Conservation (phyloP, 768 basidiomycete genomes). For the Solioccasus polychromus region DNA sequence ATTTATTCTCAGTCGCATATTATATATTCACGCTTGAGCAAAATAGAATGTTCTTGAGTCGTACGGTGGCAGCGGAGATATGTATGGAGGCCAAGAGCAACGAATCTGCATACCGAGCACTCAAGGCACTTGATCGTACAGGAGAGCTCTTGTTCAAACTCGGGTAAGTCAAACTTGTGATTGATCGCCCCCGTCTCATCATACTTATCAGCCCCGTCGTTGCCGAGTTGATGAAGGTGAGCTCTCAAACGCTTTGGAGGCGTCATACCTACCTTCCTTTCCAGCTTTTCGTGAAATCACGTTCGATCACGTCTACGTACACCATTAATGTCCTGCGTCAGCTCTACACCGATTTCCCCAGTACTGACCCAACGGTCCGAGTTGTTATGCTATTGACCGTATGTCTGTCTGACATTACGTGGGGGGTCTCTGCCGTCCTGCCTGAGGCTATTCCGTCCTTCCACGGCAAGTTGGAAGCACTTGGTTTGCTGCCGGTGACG, state of each 20-base stretch:
- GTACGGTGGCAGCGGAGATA: slow-evolving; percentile 79
- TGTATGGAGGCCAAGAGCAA: slow-evolving; percentile 80
- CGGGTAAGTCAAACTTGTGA: slow-evolving; percentile 42
- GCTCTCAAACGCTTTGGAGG: not conserved
- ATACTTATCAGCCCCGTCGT: slow-evolving; percentile 40
- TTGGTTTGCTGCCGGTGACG: slow-evolving; percentile 56
- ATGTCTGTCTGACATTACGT: slow-evolving; percentile 41
- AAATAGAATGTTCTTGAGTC: slow-evolving; percentile 73
- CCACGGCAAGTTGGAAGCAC: slow-evolving; percentile 50
- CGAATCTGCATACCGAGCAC: slow-evolving; percentile 62
- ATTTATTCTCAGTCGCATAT: not conserved
- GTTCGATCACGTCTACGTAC: slow-evolving; percentile 52
- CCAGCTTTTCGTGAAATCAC: slow-evolving; percentile 68
- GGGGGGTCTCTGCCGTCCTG: slow-evolving; percentile 28
- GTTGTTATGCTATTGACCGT: slow-evolving; percentile 72
- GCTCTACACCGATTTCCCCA: slow-evolving; percentile 67
- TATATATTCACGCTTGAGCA: slow-evolving; percentile 2
- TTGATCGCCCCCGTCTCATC: not conserved
- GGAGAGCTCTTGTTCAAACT: slow-evolving; percentile 69
- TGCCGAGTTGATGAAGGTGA: slow-evolving; percentile 66
- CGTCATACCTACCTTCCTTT: slow-evolving; percentile 7
- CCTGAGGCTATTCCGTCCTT: slow-evolving; percentile 31
- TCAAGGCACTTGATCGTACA: slow-evolving; percentile 64
- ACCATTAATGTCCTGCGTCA: slow-evolving; percentile 55
- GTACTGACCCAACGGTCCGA: slow-evolving; percentile 55